Conservation (phyloP, 1,284 basidiomycete genomes). For the Mycocalia duriaeana region DNA sequence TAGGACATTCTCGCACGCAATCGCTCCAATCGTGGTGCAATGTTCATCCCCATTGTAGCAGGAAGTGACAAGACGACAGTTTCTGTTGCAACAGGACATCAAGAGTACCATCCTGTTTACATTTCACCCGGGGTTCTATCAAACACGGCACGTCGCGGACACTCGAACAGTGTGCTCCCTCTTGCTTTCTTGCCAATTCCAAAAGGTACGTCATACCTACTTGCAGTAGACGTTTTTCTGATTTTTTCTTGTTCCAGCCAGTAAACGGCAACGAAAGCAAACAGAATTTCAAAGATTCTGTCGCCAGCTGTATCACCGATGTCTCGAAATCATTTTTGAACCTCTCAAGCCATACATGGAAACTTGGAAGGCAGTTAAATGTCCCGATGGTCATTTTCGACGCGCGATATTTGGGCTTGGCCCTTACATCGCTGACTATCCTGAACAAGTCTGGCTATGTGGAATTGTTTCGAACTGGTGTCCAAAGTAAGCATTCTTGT, state of each 20-base stretch:
- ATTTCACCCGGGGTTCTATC: slow-evolving; percentile 17
- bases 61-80: slow-evolving; percentile 23
- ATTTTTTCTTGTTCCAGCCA: slow-evolving; percentile 6
- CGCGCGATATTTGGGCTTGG: slow-evolving; percentile 24
- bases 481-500: slow-evolving; percentile 22
- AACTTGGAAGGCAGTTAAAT: slow-evolving; percentile 18
- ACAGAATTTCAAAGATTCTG: slow-evolving; percentile 20
- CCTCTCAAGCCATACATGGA: slow-evolving; percentile 21
- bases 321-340: slow-evolving; percentile 16
- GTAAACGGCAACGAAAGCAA: slow-evolving; percentile 9
- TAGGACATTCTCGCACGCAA: background rate
- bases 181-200: slow-evolving; percentile 29
- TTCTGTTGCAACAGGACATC: slow-evolving; percentile 19
- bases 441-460: slow-evolving; percentile 26
- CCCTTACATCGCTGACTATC: slow-evolving; percentile 33
- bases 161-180: slow-evolving; percentile 18
- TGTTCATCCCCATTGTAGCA: slow-evolving; percentile 7
- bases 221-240: background rate
- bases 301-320: slow-evolving; percentile 25
- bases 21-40: background rate
- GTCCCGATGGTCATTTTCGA: slow-evolving; percentile 27
- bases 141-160: slow-evolving; percentile 15
- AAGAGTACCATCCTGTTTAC: slow-evolving; percentile 19
- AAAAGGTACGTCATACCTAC: slow-evolving; percentile 21
- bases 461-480: slow-evolving; percentile 29